Conservation (phyloP, 495 filamentous ascomycete species). For the Neurospora cerealis region DNA sequence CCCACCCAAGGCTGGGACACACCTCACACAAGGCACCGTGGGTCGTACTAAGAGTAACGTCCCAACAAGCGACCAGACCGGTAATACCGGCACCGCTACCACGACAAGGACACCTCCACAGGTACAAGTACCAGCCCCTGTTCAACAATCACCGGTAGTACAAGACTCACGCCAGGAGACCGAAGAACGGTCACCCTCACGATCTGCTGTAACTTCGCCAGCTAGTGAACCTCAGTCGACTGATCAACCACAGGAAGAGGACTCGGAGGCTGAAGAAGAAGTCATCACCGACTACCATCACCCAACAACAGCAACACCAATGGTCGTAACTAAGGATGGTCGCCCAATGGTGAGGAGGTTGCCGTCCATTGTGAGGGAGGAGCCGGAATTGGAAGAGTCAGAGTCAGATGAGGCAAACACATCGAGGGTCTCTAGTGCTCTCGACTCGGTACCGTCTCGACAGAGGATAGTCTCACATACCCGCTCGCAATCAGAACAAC, state of each 20-base stretch:
- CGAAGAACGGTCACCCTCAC: slow-evolving; percentile 5
- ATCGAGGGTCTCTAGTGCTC: slow-evolving; percentile 11
- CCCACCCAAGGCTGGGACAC: slow-evolving; percentile 18
- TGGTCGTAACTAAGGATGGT: neutral
- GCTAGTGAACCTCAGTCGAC: slow-evolving; percentile 7
- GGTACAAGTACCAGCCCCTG: neutral
- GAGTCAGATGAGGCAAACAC: slow-evolving; percentile 3
- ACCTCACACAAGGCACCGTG: slow-evolving; percentile 29
- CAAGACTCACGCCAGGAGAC: neutral
- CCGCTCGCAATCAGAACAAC: neutral
- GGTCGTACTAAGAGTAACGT: slow-evolving; percentile 13
- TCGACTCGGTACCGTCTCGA: slow-evolving; percentile 27
- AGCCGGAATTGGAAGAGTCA: slow-evolving; percentile 39
- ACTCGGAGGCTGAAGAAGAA: neutral
- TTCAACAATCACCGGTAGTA: neutral
- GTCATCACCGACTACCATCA: neutral
- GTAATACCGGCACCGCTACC: slow-evolving; percentile 20
- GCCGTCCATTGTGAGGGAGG: slow-evolving; percentile 54
- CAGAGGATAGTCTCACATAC: slow-evolving; percentile 10
- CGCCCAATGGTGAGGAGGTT: slow-evolving; percentile 35
- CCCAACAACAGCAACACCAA: slow-evolving; percentile 1
- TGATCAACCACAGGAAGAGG: slow-evolving; percentile 7
- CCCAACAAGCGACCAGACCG: slow-evolving; percentile 23
- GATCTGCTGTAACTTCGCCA: slow-evolving; percentile 11
- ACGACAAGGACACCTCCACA: neutral